A percentile compares a stretch with the other conserved stretches of the same genome.
phyloP scores from a whole-genome alignment of 345 rosid genomes.

The Isatis tinctoria region DNA sequence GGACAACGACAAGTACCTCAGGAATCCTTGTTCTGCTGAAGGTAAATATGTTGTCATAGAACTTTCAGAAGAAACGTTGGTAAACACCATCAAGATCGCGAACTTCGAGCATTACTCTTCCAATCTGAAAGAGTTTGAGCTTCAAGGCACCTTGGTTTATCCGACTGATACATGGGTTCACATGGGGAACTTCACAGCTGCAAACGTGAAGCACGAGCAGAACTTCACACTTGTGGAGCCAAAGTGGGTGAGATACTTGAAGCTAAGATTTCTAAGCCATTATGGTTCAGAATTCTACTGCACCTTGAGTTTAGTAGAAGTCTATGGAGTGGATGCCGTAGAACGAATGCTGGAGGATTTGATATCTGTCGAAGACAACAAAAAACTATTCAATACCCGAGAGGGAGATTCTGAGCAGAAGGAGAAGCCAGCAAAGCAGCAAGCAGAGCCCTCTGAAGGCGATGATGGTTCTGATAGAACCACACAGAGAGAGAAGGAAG shows the following conservation, averaged over 20 bases:
- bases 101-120: constrained; percentile 95
- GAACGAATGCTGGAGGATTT: constrained; percentile 94
- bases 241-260: constrained; percentile 84
- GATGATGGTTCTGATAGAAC: constrained; percentile 32
- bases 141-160: constrained; percentile 80
- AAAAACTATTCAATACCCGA: constrained; percentile 29
- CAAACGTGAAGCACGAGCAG: constrained; percentile 73
- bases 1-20: constrained; percentile 88
- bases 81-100: constrained; percentile 71
- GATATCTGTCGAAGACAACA: constrained; percentile 54
- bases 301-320: constrained; percentile 78
- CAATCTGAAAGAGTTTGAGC: constrained; percentile 75
- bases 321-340: constrained; percentile 92
- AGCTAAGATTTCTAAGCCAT: constrained; percentile 67
- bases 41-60: constrained; percentile 78
- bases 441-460: constrained; percentile 36
- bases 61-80: constrained; percentile 95
- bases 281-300: constrained; percentile 94
- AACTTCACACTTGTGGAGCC: constrained; percentile 66
- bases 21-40: constrained; percentile 93
- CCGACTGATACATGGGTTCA: constrained; percentile 83
- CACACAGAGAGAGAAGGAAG: constrained; percentile 34
- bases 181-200: constrained; percentile 84
- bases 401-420: constrained; percentile 41
- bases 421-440: constrained; percentile 33